These are phyloP conservation scores for Cocos nucifera DNA, from an alignment of 176 grass and related monocot genomes.

Conservation along the genomic window DNA sequence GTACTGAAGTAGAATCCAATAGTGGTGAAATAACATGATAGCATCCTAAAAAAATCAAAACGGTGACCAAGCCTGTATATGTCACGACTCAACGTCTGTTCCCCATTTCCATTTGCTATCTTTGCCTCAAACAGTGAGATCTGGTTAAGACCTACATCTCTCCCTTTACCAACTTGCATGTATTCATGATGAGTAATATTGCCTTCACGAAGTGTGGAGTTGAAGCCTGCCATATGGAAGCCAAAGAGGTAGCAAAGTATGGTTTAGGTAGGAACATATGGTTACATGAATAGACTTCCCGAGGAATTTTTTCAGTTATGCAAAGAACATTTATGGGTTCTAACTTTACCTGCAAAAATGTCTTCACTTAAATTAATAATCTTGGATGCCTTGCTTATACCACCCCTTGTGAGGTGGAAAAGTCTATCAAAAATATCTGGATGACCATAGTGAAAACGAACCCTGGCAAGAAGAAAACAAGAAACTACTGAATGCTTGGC, in stretches of 20 bases:
- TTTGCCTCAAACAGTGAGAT: conserved; percentile 92
- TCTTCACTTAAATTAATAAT: conserved; percentile 95
- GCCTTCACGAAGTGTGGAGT: conserved; percentile 83
- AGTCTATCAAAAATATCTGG: conserved; percentile 92
- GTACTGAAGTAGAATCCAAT: conserved; percentile 89
- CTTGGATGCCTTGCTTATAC: conserved; percentile 91
- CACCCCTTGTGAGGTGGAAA: conserved; percentile 92
- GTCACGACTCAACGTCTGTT: conserved; percentile 86
- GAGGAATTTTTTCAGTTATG: no score
- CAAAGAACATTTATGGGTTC: neutral
- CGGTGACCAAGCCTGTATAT: conserved; percentile 88
- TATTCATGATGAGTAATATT: conserved; percentile 95
- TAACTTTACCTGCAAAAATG: conserved; percentile 67
- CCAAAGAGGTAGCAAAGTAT: neutral
- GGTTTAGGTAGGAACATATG: no score
- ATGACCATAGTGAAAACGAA: conserved; percentile 97
- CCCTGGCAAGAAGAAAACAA: conserved; percentile 34
- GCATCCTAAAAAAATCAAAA: conserved; percentile 96
- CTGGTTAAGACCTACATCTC: conserved; percentile 90
- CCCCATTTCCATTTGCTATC: conserved; percentile 90
- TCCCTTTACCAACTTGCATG: conserved; percentile 91
- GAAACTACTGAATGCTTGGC: neutral
- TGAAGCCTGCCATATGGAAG: conserved; percentile 39
- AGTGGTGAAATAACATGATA: conserved; percentile 92
- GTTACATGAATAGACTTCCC: no score